Evolutionary conservation across 2,329 filamentous ascomycete species (phyloP), one percentile per base, ranked within the genome.

Genomic region (Juglanconis sp.): DNA sequence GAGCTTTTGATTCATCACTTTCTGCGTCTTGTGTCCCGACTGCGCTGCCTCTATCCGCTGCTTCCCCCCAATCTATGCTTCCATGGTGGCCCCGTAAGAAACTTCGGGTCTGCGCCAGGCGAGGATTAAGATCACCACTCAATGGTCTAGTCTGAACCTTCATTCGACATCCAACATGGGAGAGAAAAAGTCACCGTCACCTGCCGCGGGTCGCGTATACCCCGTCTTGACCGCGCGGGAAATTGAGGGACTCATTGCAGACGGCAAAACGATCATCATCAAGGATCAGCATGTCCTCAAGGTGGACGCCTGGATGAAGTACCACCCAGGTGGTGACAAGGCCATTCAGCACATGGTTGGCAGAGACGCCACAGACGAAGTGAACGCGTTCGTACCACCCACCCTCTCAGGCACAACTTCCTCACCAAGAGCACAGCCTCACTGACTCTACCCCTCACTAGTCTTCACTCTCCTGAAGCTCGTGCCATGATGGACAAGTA

Each of bases 321-420:
- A 90, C 70, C 95, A 98, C 70, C 95, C 95, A 11, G 95, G 95
- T 60, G 95, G 95, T 67, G 88, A 94, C 68, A 95, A 92, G 76
- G 85, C 94, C 57, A 96, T 99, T 65, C 80, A 86, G 72, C 95
- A 99, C 72, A 95, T 97, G 92, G 85, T 98, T 63, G 92, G 92
- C 63, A 86, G 89, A 75, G 92, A 96, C 84, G 94, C 92, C 54
- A 97, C 94, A 10, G 93, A 97, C 73, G 95, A 98, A 76, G 88
- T 98, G 63, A 91, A 89, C 73, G 91, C 88, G 91, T 97, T 82
- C 54, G 88, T 80, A 50, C 54, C 62, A 58, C 58, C 48, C 36
- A 24, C 24, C 24, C 24, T 24, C 24, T 24, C 24, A 24, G 24
- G 24, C 24, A 24, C 17, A 13, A 8, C n/a, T 10, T 1, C 15